Percentiles rank a stretch among this genome's conserved stretches.
Conservation (phyloP, 805 yeast genomes). For the Metschnikowia proteae region DNA sequence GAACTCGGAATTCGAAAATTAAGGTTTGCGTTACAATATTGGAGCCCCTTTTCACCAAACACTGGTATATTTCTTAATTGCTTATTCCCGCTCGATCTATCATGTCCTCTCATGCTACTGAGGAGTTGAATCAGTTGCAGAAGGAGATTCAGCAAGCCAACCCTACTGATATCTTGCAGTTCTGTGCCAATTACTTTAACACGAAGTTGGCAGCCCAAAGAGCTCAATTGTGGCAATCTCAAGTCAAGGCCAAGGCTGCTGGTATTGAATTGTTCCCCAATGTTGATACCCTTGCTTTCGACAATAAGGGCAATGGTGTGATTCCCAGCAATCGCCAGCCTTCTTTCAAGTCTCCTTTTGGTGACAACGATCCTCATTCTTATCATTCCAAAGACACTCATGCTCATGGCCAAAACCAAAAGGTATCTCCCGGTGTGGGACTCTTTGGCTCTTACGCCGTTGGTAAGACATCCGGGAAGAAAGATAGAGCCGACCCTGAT, state of each 20-base stretch:
- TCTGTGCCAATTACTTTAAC: slow-evolving; percentile 71
- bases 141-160: slow-evolving; percentile 47
- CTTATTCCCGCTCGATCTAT: neutral
- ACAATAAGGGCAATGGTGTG: slow-evolving; percentile 26
- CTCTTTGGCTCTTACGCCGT: slow-evolving; percentile 17
- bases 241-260: slow-evolving; percentile 44
- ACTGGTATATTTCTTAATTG: neutral
- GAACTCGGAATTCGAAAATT: neutral
- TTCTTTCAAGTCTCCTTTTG: slow-evolving; percentile 59
- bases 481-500: slow-evolving; percentile 27
- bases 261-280: slow-evolving; percentile 47
- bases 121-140: slow-evolving; percentile 62
- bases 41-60: neutral
- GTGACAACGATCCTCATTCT: slow-evolving; percentile 61
- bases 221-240: slow-evolving; percentile 47
- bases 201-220: slow-evolving; percentile 59
- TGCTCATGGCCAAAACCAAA: slow-evolving; percentile 1
- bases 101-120: slow-evolving; percentile 22
- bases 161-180: slow-evolving; percentile 69
- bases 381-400: slow-evolving; percentile 35
- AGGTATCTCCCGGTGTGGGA: slow-evolving; percentile 9
- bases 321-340: slow-evolving; percentile 36
- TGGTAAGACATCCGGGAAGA: slow-evolving; percentile 14
- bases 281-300: slow-evolving; percentile 32
- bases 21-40: neutral